A percentile compares a stretch with the other conserved stretches of the same genome.
Evolutionary conservation across 257 asterid genomes (phyloP).

Genomic region (Plantago elongata): DNA sequence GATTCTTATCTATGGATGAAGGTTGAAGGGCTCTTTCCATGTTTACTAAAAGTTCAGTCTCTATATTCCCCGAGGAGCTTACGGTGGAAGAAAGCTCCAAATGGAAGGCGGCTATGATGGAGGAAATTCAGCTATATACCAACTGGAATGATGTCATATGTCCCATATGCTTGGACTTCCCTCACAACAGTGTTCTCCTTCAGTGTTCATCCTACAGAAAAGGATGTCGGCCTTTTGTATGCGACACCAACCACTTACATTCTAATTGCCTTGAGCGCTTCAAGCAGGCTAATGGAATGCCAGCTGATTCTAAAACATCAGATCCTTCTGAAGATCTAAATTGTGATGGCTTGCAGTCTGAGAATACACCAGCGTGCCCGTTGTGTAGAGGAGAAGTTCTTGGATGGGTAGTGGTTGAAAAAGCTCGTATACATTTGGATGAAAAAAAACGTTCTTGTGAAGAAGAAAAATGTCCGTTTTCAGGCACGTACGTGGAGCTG

Average conservation of each 20-base stretch:
- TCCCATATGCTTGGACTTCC: slow-evolving; percentile 79
- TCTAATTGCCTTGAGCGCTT: slow-evolving; percentile 75
- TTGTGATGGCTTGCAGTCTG: slow-evolving; percentile 27
- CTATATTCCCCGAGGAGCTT: slow-evolving; percentile 16
- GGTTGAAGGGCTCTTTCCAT: slow-evolving; percentile 11
- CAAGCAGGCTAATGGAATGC: slow-evolving; percentile 59
- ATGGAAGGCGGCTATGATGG: slow-evolving; percentile 30
- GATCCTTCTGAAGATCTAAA: slow-evolving; percentile 30
- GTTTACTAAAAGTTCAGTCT: slow-evolving; percentile 25
- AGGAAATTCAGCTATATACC: slow-evolving; percentile 55
- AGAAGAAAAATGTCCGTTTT: slow-evolving; percentile 57
- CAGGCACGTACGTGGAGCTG: slow-evolving; percentile 64
- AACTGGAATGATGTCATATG: slow-evolving; percentile 68
- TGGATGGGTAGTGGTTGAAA: slow-evolving; percentile 65
- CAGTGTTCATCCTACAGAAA: slow-evolving; percentile 65
- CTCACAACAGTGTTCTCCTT: slow-evolving; percentile 83
- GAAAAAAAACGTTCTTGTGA: slow-evolving; percentile 68
- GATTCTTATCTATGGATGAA: slow-evolving; percentile 16
- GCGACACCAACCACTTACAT: slow-evolving; percentile 75
- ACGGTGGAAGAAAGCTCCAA: slow-evolving; percentile 28
- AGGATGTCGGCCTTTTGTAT: slow-evolving; percentile 77
- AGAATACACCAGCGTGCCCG: slow-evolving; percentile 57
- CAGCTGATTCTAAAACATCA: slow-evolving; percentile 33
- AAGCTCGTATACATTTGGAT: slow-evolving; percentile 57
- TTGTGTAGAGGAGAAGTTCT: slow-evolving; percentile 79